These are phyloP conservation scores for Diaporthe helianthi DNA, from an alignment of 2,329 filamentous ascomycete genomes.

Conservation along the genomic window DNA sequence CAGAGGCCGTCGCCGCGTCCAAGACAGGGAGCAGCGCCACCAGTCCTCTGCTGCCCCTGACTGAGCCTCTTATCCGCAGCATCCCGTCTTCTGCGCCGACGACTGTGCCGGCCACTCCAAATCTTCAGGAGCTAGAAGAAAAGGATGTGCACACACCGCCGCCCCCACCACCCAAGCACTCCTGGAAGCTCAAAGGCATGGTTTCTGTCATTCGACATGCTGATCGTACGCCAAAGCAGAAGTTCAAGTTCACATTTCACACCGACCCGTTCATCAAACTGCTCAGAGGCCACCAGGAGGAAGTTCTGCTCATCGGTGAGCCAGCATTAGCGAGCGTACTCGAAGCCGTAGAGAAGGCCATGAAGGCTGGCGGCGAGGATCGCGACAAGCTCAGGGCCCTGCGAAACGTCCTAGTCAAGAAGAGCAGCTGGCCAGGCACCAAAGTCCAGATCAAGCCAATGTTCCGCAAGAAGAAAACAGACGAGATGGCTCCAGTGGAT, in stretches of 20 bases:
- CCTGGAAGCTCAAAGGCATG: slow-evolving; percentile 98
- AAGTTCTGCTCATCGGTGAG: slow-evolving; percentile 92
- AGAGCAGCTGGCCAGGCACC: slow-evolving; percentile 91
- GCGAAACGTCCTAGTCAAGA: slow-evolving; percentile 87
- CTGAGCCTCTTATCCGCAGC: slow-evolving; percentile 38
- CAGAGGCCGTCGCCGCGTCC: slow-evolving; percentile 38
- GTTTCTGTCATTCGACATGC: slow-evolving; percentile 96
- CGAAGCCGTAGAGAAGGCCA: slow-evolving; percentile 82
- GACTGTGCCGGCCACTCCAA: slow-evolving; percentile 48
- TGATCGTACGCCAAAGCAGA: slow-evolving; percentile 97
- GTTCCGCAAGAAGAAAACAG: slow-evolving; percentile 87
- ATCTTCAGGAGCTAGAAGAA: slow-evolving; percentile 44
- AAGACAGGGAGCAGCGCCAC: slow-evolving; percentile 38
- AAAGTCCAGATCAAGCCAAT: slow-evolving; percentile 99
- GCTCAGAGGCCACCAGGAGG: slow-evolving; percentile 93
- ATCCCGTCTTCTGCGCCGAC: slow-evolving; percentile 49
- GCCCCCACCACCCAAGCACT: slow-evolving; percentile 81
- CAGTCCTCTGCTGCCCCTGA: slow-evolving; percentile 39
- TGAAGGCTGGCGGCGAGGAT: slow-evolving; percentile 83
- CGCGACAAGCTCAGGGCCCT: slow-evolving; percentile 83
- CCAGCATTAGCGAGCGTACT: slow-evolving; percentile 88
- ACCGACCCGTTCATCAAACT: slow-evolving; percentile 95
- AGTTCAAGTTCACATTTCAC: slow-evolving; percentile 99
- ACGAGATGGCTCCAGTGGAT: slow-evolving; percentile 55
- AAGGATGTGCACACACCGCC: slow-evolving; percentile 59